phyloP scores from a whole-genome alignment of 768 basidiomycete species.

The Agrocybe praecox region DNA sequence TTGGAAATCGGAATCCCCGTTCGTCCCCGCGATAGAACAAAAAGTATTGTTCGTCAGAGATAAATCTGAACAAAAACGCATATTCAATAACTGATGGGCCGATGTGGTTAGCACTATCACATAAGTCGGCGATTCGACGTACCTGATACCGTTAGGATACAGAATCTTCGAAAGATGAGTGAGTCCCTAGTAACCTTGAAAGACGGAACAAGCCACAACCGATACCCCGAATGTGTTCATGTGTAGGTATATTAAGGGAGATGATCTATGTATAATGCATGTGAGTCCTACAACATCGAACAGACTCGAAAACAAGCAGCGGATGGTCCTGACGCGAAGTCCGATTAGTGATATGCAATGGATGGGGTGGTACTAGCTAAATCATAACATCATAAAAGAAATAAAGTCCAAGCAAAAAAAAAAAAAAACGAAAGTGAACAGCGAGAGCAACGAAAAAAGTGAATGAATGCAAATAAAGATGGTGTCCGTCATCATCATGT shows the following conservation, averaged over 20 bases:
- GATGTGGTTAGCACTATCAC: no score
- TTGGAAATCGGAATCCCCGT: no score
- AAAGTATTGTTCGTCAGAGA: no score
- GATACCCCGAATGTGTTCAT: not conserved
- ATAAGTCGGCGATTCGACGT: no score
- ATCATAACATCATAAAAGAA: not conserved
- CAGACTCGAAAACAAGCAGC: not conserved
- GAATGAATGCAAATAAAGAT: conserved; percentile 1
- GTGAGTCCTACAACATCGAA: not conserved
- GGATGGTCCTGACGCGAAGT: not conserved
- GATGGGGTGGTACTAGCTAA: not conserved
- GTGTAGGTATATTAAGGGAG: not conserved
- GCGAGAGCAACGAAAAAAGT: not conserved
- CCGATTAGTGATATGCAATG: not conserved
- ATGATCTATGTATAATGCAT: conserved; percentile 1
- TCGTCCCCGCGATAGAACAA: no score
- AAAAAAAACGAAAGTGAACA: not conserved
- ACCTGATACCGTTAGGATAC: no score
- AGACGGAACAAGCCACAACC: no score
- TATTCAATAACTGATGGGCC: no score
- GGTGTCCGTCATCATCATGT: conserved; percentile 9
- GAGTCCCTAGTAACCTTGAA: no score
- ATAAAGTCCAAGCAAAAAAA: conserved; percentile 6
- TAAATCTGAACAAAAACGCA: no score
- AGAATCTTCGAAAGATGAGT: no score